A percentile compares a stretch with the other conserved stretches of the same genome.
Evolutionary conservation across 257 asterid species (phyloP).

Genomic region (Cruciata laevipes): DNA sequence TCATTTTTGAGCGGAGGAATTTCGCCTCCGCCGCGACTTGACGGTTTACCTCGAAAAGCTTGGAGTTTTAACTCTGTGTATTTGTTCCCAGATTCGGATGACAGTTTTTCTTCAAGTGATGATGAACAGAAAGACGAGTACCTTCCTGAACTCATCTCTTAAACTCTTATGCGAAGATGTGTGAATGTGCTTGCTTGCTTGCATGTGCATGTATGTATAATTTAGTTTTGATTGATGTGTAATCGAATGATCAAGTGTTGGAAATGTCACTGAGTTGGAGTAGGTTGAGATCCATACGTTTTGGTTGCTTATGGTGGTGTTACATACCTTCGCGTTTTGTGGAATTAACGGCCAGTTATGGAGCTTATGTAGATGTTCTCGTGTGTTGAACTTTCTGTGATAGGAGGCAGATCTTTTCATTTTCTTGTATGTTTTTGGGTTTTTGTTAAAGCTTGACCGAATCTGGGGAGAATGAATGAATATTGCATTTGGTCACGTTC

Average conservation of each 20-base stretch:
- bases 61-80: constrained; percentile 15
- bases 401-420: neutral
- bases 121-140: constrained; percentile 71
- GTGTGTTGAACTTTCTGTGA: neutral
- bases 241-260: constrained; percentile 13
- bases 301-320: constrained; percentile 4
- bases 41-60: constrained; percentile 26
- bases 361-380: neutral
- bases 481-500: neutral
- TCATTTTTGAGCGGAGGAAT: constrained; percentile 12
- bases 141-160: constrained; percentile 16
- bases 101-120: constrained; percentile 43
- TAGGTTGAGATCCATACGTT: constrained; percentile 19
- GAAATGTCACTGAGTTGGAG: neutral
- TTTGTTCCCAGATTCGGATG: constrained; percentile 70
- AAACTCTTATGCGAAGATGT: constrained; percentile 15
- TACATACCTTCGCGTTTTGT: neutral
- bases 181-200: constrained; percentile 13
- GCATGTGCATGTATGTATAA: constrained; percentile 22
- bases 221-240: constrained; percentile 7
- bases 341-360: neutral
- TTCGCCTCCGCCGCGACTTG: constrained; percentile 11
- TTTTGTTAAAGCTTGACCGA: neutral
- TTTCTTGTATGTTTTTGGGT: constrained; percentile 1
- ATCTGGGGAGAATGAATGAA: neutral